Evolutionary conservation across 495 filamentous ascomycete genomes (phyloP), one percentile per base, ranked within the genome.

Genomic region (Aspergillus bertholletiae): DNA sequence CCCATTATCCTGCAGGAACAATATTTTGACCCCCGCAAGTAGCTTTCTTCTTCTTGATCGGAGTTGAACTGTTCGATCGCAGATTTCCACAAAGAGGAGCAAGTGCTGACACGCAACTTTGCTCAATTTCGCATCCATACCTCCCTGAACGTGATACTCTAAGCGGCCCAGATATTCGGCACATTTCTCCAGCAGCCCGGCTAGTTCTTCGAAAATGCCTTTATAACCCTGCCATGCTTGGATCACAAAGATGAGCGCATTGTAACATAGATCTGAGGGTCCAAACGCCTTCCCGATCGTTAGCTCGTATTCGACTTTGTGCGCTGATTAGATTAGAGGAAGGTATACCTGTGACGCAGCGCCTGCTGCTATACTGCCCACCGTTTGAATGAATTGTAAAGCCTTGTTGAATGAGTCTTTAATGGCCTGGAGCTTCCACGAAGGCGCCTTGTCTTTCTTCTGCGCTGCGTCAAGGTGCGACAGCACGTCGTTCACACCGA

Each of bases 141-240:
- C 60, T n/a, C 67, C 71, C 21, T 62, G 50, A 17, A 58, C 49
- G 35, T 74, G 70, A 39, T 70, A 72, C 21, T 72, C 65, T 15
- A 74, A 55, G 6, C 71, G 61, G 37, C 63, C 57, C 37, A 74
- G 56, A 47, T 71, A 74, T 23, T 74, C 64, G 3, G 61, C 58
- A 23, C 71, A 74, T 57, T 61, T 64, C 30, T 70, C 64, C 17
- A 74, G 60, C 6, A 74, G 62, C 45, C 67, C 64, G 0, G 69
- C 67, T 12, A 74, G 59, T 35, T 66, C 70, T 30, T 64, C 69
- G 30, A 74, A 74, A 0, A 70, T 63, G 32, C 64, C 68, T 46
- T 71, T 63, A 47, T 74, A 74, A n/a, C 65, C 69, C 46, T 74
- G 71, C 71, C 71, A 74, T 24, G 71, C 69, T 48, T 69, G 67